Conservation (phyloP, 2,329 filamentous ascomycete genomes). For the Claviceps humidiphila region DNA sequence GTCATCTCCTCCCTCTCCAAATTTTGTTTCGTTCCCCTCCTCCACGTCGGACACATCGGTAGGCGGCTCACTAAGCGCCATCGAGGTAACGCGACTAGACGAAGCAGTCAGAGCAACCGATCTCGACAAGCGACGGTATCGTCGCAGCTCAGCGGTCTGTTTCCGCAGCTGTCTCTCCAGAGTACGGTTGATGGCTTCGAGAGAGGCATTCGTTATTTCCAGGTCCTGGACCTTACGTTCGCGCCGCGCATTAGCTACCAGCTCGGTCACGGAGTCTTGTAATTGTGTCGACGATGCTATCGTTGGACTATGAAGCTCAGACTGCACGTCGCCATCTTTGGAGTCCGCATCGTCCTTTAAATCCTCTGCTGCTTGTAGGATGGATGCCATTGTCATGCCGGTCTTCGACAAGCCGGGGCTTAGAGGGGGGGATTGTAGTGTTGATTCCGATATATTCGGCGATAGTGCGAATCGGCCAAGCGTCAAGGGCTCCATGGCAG, state of each 20-base stretch:
- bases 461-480: conserved; percentile 22
- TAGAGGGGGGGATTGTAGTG: conserved; percentile 20
- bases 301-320: conserved; percentile 39
- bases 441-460: conserved; percentile 18
- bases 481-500: conserved; percentile 23
- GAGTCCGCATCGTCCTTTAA: conserved; percentile 21
- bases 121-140: conserved; percentile 74
- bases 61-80: conserved; percentile 28
- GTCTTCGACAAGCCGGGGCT: conserved; percentile 18
- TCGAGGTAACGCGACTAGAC: conserved; percentile 30
- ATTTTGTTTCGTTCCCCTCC: conserved; percentile 29
- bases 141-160: conserved; percentile 74
- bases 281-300: conserved; percentile 39
- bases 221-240: conserved; percentile 93
- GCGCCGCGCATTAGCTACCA: conserved; percentile 75
- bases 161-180: conserved; percentile 84
- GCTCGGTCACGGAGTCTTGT: conserved; percentile 53
- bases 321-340: conserved; percentile 17
- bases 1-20: conserved; percentile 11
- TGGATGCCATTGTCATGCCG: conserved; percentile 38
- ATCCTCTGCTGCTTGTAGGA: conserved; percentile 43
- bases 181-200: conserved; percentile 88
- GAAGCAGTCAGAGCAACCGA: conserved; percentile 57
- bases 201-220: conserved; percentile 89
- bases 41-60: conserved; percentile 36